Percentiles rank a stretch among this genome's conserved stretches.
phyloP scores from a whole-genome alignment of 805 yeast species.

The Saturnispora silvae region DNA sequence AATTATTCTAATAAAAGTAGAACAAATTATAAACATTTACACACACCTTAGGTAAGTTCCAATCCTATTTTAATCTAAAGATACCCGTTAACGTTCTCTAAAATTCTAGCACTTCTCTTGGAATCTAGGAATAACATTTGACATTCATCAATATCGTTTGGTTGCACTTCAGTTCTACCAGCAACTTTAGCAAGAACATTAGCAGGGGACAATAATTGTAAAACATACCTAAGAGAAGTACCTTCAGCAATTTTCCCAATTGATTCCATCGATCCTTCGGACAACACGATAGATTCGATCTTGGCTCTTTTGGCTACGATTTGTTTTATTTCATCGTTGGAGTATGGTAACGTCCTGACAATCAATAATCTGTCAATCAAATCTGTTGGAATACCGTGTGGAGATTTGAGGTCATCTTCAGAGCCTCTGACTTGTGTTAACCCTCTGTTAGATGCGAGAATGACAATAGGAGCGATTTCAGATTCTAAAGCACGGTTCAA shows the following conservation, averaged over 20 bases:
- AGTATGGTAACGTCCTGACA: slow-evolving; percentile 73
- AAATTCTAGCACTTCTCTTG: slow-evolving; percentile 76
- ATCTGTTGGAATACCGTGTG: slow-evolving; percentile 97
- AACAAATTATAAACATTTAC: background rate
- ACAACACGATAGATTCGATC: slow-evolving; percentile 84
- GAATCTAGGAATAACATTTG: slow-evolving; percentile 83
- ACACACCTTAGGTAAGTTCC: too few relatives aligned
- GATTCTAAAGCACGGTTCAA: slow-evolving; percentile 94
- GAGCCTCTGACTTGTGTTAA: slow-evolving; percentile 91
- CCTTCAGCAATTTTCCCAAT: slow-evolving; percentile 84
- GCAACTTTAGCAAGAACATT: slow-evolving; percentile 69
- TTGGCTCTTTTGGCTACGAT: slow-evolving; percentile 83
- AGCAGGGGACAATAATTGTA: slow-evolving; percentile 84
- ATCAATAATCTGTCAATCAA: slow-evolving; percentile 88
- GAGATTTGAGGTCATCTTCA: slow-evolving; percentile 60
- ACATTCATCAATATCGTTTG: slow-evolving; percentile 83
- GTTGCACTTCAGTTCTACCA: slow-evolving; percentile 52
- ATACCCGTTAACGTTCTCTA: slow-evolving; percentile 41
- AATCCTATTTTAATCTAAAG: slow-evolving; percentile 17
- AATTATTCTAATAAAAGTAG: background rate
- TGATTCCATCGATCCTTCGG: slow-evolving; percentile 73
- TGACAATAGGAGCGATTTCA: slow-evolving; percentile 92
- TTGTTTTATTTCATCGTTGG: slow-evolving; percentile 72
- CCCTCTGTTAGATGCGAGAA: slow-evolving; percentile 98
- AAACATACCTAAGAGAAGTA: slow-evolving; percentile 84